Evolutionary conservation across 352 stramenopile species (phyloP).

Genomic region (Phytopythium aichiense): DNA sequence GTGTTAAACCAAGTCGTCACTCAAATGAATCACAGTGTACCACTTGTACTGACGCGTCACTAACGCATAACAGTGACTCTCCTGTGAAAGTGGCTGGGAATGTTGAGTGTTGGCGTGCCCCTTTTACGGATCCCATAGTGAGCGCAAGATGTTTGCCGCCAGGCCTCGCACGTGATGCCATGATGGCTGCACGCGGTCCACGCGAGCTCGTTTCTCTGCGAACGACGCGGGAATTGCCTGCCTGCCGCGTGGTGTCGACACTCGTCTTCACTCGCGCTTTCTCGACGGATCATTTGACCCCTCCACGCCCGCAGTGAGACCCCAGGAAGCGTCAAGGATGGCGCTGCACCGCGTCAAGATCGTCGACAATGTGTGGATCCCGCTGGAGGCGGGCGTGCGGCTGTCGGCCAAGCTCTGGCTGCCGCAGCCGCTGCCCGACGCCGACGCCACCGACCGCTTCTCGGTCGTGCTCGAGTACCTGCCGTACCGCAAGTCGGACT

Average conservation of each 20-base stretch:
- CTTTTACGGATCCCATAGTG: background rate
- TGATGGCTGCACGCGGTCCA: background rate
- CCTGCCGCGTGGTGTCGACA: background rate
- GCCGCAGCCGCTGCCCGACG: constrained; percentile 9
- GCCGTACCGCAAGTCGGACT: constrained; percentile 47
- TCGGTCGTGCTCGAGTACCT: constrained; percentile 53
- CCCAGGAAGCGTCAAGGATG: background rate
- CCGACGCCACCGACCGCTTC: constrained; percentile 5
- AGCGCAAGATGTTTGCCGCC: background rate
- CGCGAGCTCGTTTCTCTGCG: background rate
- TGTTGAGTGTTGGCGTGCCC: background rate
- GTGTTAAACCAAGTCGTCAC: too few relatives aligned
- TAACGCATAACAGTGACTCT: background rate
- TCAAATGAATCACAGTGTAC: background rate
- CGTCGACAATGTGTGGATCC: constrained; percentile 41
- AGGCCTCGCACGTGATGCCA: too few relatives aligned
- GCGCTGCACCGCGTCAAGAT: constrained; percentile 18
- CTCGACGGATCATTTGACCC: background rate
- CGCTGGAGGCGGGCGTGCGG: constrained; percentile 14
- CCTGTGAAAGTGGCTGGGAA: too few relatives aligned
- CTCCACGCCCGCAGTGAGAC: background rate
- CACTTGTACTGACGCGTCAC: background rate
- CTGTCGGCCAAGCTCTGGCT: constrained; percentile 37
- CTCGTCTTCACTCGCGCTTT: background rate
- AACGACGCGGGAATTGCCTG: background rate